Evolutionary conservation across 2,329 filamentous ascomycete genomes (phyloP).

Genomic region (Ceratocystis huliohia): DNA sequence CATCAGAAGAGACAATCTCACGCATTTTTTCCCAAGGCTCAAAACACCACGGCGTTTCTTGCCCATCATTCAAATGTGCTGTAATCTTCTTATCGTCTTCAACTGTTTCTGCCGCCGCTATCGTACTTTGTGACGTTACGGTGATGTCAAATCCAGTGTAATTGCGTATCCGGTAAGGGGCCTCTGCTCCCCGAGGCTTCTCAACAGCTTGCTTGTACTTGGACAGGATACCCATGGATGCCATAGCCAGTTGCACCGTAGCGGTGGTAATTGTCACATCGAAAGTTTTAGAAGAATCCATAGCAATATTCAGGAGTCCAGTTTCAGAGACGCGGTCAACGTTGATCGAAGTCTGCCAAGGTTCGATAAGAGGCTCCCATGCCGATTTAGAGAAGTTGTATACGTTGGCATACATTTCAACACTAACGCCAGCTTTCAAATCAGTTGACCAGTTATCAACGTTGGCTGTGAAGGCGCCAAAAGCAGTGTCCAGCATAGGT

Average conservation of each 20-base stretch:
- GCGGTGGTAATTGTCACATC: constrained; percentile 88
- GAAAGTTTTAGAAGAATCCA: constrained; percentile 79
- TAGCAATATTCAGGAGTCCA: constrained; percentile 66
- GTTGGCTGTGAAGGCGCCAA: constrained; percentile 76
- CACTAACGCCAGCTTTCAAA: constrained; percentile 74
- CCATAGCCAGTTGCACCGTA: constrained; percentile 83
- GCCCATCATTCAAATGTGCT: constrained; percentile 69
- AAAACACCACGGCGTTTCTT: constrained; percentile 90
- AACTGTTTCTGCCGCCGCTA: background rate
- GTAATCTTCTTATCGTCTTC: constrained; percentile 38
- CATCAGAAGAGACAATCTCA: constrained; percentile 79
- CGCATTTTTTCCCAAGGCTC: constrained; percentile 95
- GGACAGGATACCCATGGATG: constrained; percentile 81
- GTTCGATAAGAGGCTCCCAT: constrained; percentile 93
- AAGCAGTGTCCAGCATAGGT: constrained; percentile 82
- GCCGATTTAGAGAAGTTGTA: constrained; percentile 99
- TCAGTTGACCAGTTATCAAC: constrained; percentile 85
- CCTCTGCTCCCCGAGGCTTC: constrained; percentile 81
- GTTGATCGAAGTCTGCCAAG: constrained; percentile 89
- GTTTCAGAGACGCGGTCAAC: constrained; percentile 65
- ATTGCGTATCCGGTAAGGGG: constrained; percentile 86
- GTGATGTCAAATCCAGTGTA: constrained; percentile 87
- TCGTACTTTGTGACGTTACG: constrained; percentile 53
- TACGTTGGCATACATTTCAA: constrained; percentile 89
- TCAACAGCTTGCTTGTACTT: constrained; percentile 75